phyloP scores from a whole-genome alignment of 1,284 basidiomycete genomes.

The Paramarasmius palmivorus region DNA sequence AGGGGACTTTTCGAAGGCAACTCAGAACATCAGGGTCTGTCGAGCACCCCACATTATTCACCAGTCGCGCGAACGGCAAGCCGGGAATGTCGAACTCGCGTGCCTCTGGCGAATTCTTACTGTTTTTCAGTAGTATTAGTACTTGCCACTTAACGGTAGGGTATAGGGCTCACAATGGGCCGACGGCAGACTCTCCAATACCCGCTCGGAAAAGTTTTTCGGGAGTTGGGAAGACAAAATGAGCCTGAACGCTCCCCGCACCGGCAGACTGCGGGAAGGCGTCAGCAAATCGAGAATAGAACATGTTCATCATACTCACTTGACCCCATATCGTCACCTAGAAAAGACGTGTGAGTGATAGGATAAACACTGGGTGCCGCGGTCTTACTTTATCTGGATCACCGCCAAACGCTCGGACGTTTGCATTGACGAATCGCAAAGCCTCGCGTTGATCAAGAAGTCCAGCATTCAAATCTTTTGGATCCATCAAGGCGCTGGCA shows the following conservation, averaged over 20 bases:
- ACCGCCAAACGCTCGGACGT: constrained; percentile 20
- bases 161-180: constrained; percentile 48
- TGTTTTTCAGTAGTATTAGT: constrained; percentile 21
- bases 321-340: constrained; percentile 66
- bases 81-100: constrained; percentile 55
- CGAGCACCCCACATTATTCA: constrained; percentile 47
- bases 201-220: constrained; percentile 49
- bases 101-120: constrained; percentile 55
- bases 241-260: constrained; percentile 54
- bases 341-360: not conserved
- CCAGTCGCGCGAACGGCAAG: constrained; percentile 50
- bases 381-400: constrained; percentile 18
- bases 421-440: constrained; percentile 16
- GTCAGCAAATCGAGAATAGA: not conserved
- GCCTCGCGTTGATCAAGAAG: constrained; percentile 19
- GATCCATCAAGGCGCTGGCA: constrained; percentile 45
- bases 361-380: not conserved
- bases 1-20: constrained; percentile 51
- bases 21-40: constrained; percentile 39
- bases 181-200: constrained; percentile 55
- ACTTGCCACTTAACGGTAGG: not conserved
- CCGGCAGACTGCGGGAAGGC: constrained; percentile 47
- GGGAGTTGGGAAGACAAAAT: constrained; percentile 45
- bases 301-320: constrained; percentile 26
- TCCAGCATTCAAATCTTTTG: constrained; percentile 31